Percentiles rank a stretch among this genome's conserved stretches.
phyloP scores from a whole-genome alignment of 2,329 filamentous ascomycete species.

The Hymenoscyphus repandus region DNA sequence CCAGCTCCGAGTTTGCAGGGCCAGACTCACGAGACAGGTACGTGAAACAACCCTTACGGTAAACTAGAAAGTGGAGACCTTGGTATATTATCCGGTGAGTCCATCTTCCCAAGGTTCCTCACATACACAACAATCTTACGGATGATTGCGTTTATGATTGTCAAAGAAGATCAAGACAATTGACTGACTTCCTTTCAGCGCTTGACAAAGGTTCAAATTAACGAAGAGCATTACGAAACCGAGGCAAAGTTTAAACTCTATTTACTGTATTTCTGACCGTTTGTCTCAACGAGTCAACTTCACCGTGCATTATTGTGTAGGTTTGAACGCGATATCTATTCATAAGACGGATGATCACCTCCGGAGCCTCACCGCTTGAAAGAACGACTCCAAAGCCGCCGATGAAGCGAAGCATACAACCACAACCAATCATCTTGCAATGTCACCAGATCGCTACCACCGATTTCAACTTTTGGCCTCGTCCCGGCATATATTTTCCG shows the following conservation, averaged over 20 bases:
- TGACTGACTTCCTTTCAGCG: neutral
- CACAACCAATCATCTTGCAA: neutral
- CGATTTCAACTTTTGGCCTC: neutral
- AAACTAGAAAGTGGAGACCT: too few relatives aligned
- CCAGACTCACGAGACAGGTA: too few relatives aligned
- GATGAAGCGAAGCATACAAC: neutral
- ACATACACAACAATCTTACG: too few relatives aligned
- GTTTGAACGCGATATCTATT: neutral
- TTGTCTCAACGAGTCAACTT: neutral
- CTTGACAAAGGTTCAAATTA: neutral
- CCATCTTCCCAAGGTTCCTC: too few relatives aligned
- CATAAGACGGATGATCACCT: neutral
- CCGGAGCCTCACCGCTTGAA: conserved; percentile 4
- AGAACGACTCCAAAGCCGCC: neutral
- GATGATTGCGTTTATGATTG: neutral
- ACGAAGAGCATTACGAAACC: neutral
- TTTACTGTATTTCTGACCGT: neutral
- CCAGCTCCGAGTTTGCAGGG: too few relatives aligned
- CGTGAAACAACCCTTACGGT: too few relatives aligned
- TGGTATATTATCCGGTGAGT: too few relatives aligned
- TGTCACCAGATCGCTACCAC: neutral
- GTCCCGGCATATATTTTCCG: neutral
- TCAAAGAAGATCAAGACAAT: neutral
- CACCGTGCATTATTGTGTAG: neutral
- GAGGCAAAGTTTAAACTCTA: neutral